These are phyloP conservation scores for Trichaptum fuscoviolaceum DNA, from an alignment of 768 basidiomycete genomes.

Conservation along the genomic window DNA sequence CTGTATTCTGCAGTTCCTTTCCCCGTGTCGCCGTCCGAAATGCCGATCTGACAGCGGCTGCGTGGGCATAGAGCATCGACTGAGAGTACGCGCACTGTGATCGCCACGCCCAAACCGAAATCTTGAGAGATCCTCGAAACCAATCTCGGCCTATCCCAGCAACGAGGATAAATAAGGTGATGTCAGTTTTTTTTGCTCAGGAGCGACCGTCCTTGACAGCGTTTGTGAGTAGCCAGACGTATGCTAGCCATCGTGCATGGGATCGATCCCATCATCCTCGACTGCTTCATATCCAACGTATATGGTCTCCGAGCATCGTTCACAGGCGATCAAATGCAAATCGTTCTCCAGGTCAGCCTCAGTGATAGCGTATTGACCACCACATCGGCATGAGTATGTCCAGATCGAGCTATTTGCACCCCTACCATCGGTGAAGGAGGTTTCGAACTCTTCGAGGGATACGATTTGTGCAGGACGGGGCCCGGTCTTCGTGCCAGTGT, in stretches of 20 bases:
- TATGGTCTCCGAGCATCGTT: conserved; percentile 72
- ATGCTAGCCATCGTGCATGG: not conserved
- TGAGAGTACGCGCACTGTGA: too few relatives aligned
- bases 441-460: conserved; percentile 67
- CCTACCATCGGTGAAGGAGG: conserved; percentile 24
- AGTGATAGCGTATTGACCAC: conserved; percentile 56
- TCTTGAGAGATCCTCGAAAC: too few relatives aligned
- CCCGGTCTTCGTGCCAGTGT: conserved; percentile 17
- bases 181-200: too few relatives aligned
- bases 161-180: too few relatives aligned
- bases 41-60: too few relatives aligned
- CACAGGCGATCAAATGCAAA: conserved; percentile 68
- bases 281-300: conserved; percentile 80
- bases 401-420: conserved; percentile 35
- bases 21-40: too few relatives aligned
- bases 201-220: too few relatives aligned
- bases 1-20: not conserved
- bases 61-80: too few relatives aligned
- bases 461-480: conserved; percentile 74
- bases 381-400: conserved; percentile 68
- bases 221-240: too few relatives aligned
- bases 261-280: conserved; percentile 18
- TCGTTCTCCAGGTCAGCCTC: conserved; percentile 60
- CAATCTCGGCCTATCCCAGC: too few relatives aligned
- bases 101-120: too few relatives aligned